Base-by-base conservation (phyloP, 2,329 filamentous ascomycete genomes). In the Rutstroemia sydowiana region DNA sequence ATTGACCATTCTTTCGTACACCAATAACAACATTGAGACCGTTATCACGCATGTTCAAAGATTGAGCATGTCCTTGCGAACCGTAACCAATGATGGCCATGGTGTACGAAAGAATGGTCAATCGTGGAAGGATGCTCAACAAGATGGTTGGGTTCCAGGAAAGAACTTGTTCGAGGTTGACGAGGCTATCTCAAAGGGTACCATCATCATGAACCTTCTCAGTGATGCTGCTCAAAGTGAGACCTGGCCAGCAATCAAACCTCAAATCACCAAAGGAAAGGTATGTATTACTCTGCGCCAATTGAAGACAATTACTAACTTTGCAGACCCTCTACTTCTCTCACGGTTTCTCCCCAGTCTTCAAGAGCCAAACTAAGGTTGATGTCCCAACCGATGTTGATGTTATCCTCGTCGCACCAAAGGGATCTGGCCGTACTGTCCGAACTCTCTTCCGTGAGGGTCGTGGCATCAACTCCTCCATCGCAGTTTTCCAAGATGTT, bases 151-250 rank as follows among this genome's bases (percentile, higher is more conserved):
- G 93, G 85, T 97, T 54, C 86, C 89, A 68, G 93, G 91, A 74
- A 95, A 92, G 82, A 98, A 96, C 84, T 84, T 98, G 65, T 98
- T 98, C 77, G 92, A 96, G 67, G 86, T 98, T 65, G 90, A 95
- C 69, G 91, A 95, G 76, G 93, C 93, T 71, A 96, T 98, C 75
- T 76, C 81, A 70, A 87, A 85, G 73, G 89, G 92, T 70, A 91
- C 90, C 74, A 88, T 97, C 72, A 72, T 98, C 82, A 98, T 98
- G 93, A 98, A 98, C 85, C 81, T 98, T 65, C 89, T 98, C 75
- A 88, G 83, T 71, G 93, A 98, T 72, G 93, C 93, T 67, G 93
- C 93, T 65, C 93, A 98, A 83, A 90, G 84, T 68, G 93, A 97
- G 87, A 98, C 93, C 60, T 98, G 93, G 93, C 91, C 93, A 68